Base-by-base conservation (phyloP, 371 early-diverging fungal species). In the Smittium culicis region DNA sequence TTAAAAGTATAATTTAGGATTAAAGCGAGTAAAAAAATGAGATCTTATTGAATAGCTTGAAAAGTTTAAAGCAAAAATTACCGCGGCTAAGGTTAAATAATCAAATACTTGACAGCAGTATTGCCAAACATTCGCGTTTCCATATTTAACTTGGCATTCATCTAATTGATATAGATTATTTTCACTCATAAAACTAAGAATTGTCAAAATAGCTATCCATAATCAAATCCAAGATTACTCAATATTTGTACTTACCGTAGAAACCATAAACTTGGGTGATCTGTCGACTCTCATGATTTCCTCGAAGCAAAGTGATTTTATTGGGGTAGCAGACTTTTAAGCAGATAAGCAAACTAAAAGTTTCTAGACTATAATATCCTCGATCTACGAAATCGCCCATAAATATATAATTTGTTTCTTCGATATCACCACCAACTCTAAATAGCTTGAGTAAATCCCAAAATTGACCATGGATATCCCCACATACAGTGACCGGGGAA, bases 301-400 rank as follows among this genome's bases (percentile, higher is more conserved):
- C 99, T 61, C 99, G 85, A 67, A 99, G 80, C 57, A 99, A 83
- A 64, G 94, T 96, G 56, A 99, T 92, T 72, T 94, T 91, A 70
- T 95, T 93, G 32, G 98, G 99, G 81, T 74, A 87, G 82, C 85
- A 88, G 66, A 94, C 93, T 82, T 99, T 98, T 67, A 98, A 82
- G 27, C 87, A 88, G 73, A 99, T 84, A 55, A 99, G 78, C 65
- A 98, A 74, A 30, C 95, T 90, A 68, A 98, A 91, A 3, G 99
- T 96, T 74, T 99, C 99, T 66, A 99, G 83, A 72, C 92, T 92
- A 81, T 96, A 96, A 79, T 95, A 97, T 27, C 99, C 99, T 66
- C 99, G 86, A 81, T 99, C 99, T 14, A 99, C 99, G 84, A 96
- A 99, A 74, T 99, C 99, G 29, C 99, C 99, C 96, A 99, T 96